A percentile compares a stretch with the other conserved stretches of the same genome.
phyloP scores from a whole-genome alignment of 768 basidiomycete genomes.

The Boletus subcaerulescens region DNA sequence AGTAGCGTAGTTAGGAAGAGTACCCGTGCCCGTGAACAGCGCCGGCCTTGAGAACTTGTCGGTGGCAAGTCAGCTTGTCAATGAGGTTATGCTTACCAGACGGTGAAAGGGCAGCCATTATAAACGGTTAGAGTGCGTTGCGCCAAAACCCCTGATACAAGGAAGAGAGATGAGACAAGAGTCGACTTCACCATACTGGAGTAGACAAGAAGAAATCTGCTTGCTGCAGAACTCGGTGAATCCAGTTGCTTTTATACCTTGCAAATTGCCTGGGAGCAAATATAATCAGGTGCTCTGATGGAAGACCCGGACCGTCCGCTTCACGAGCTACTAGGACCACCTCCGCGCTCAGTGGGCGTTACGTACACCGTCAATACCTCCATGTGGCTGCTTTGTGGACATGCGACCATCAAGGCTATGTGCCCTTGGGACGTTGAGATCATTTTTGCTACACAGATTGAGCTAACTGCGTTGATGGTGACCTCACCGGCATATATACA shows the following conservation, averaged over 20 bases:
- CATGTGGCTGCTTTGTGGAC: too few species aligned
- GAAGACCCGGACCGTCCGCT: too few species aligned
- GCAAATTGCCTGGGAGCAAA: background rate
- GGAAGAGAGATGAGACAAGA: conserved; percentile 26
- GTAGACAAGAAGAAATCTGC: background rate
- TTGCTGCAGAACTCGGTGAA: background rate
- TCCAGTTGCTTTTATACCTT: conserved; percentile 16
- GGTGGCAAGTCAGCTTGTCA: background rate
- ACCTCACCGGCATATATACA: too few species aligned
- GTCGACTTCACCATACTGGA: conserved; percentile 21
- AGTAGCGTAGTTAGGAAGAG: conserved; percentile 40
- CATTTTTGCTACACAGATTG: too few species aligned
- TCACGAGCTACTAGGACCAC: too few species aligned
- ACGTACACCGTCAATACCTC: too few species aligned
- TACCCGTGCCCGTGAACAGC: conserved; percentile 58
- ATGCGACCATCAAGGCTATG: too few species aligned
- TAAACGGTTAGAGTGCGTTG: conserved; percentile 58
- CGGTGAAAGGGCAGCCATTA: conserved; percentile 65
- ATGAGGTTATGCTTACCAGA: conserved; percentile 46
- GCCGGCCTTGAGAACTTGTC: conserved; percentile 40
- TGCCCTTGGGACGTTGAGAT: too few species aligned
- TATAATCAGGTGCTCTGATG: background rate
- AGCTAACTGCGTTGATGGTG: too few species aligned
- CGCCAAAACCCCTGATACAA: conserved; percentile 33
- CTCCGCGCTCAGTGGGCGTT: too few species aligned